phyloP scores from a whole-genome alignment of 2,329 filamentous ascomycete species.

The Aspergillus fumigatiaffinis region DNA sequence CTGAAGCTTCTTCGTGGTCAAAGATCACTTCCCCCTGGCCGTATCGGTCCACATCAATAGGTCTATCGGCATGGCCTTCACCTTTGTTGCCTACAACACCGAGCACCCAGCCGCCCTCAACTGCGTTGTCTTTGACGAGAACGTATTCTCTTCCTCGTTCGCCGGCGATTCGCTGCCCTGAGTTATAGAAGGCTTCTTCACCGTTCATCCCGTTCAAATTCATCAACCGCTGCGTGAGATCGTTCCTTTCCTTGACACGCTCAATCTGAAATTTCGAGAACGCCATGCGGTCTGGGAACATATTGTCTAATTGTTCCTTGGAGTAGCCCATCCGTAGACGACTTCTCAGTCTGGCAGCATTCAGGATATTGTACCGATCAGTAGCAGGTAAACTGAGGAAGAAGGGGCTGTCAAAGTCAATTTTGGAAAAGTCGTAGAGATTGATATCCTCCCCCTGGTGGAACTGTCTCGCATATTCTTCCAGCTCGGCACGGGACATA shows the following conservation, averaged over 20 bases:
- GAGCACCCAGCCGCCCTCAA: constrained; percentile 91
- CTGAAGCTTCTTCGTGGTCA: constrained; percentile 57
- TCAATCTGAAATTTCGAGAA: constrained; percentile 97
- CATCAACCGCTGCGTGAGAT: constrained; percentile 93
- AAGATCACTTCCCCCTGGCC: constrained; percentile 48
- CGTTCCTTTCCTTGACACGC: constrained; percentile 84
- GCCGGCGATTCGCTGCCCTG: constrained; percentile 53
- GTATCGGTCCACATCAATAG: constrained; percentile 82
- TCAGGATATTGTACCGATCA: constrained; percentile 95
- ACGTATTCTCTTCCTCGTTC: constrained; percentile 94
- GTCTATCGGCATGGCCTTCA: constrained; percentile 73
- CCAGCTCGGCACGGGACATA: constrained; percentile 91
- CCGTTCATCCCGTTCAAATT: constrained; percentile 85
- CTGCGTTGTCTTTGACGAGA: constrained; percentile 89
- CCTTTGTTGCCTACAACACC: constrained; percentile 88
- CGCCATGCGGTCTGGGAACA: constrained; percentile 97
- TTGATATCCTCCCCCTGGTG: constrained; percentile 84
- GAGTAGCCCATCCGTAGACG: constrained; percentile 91
- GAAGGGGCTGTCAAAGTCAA: constrained; percentile 94
- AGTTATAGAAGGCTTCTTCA: constrained; percentile 65
- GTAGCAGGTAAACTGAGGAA: constrained; percentile 85
- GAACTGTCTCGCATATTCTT: constrained; percentile 91
- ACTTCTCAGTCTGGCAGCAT: constrained; percentile 83
- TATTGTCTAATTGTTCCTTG: constrained; percentile 90
- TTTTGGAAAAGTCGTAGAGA: constrained; percentile 95